A percentile compares a stretch with the other conserved stretches of the same genome.
phyloP scores from a whole-genome alignment of 108 stramenopile species.

The Parietichytrium sp. region DNA sequence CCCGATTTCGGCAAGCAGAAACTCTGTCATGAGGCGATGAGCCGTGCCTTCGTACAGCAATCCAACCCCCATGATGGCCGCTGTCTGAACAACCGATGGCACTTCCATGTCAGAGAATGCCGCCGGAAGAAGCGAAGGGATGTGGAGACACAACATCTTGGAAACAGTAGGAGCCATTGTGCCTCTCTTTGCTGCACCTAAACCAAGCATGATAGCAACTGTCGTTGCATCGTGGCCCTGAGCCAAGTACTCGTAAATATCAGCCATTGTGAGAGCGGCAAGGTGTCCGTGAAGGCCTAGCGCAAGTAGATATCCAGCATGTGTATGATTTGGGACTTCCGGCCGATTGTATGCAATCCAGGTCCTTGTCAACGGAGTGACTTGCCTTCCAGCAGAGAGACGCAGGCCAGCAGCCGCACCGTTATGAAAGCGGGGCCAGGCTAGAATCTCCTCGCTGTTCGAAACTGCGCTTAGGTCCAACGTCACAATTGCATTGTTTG shows the following conservation, averaged over 20 bases:
- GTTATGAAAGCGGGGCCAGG: constrained; percentile 99
- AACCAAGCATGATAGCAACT: constrained; percentile 88
- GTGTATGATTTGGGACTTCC: constrained; percentile 50
- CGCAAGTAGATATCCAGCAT: constrained; percentile 89
- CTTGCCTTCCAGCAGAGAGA: constrained; percentile 53
- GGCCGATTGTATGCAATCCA: constrained; percentile 94
- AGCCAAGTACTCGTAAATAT: constrained; percentile 92
- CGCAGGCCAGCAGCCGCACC: constrained; percentile 91
- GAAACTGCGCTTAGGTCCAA: constrained; percentile 68
- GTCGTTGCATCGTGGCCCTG: constrained; percentile 91
- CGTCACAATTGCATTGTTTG: constrained; percentile 77
- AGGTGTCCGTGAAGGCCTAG: constrained; percentile 90
- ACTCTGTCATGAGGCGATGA: constrained; percentile 95
- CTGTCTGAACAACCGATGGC: constrained; percentile 77
- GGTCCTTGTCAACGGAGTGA: constrained; percentile 74
- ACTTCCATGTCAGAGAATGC: constrained; percentile 85
- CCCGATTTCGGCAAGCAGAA: constrained; percentile 89
- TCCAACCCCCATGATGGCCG: constrained; percentile 84
- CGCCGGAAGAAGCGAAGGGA: constrained; percentile 85
- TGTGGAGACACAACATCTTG: constrained; percentile 96
- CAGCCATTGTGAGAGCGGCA: constrained; percentile 82
- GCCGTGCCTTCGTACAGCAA: constrained; percentile 82
- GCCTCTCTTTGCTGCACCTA: constrained; percentile 88
- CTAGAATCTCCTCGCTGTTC: constrained; percentile 68
- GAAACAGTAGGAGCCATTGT: constrained; percentile 81